Evolutionary conservation across 345 rosid genomes (phyloP).

Genomic region (Diplotaxis tenuifolia): DNA sequence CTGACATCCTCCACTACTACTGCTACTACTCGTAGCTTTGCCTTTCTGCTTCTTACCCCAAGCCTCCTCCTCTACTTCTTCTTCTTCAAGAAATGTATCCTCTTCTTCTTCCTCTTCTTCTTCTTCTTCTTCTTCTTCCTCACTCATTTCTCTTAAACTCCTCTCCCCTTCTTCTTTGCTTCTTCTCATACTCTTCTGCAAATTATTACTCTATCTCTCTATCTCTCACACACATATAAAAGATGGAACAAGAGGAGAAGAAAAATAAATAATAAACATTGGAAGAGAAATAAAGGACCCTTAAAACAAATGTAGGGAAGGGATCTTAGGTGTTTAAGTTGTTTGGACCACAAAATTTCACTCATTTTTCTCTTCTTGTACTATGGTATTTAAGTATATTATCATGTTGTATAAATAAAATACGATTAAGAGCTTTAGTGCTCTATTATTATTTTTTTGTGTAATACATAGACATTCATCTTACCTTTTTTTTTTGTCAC

Average conservation of each 20-base stretch:
- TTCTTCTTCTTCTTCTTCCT: conserved; percentile 49
- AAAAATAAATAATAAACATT: conserved; percentile 13
- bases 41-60: conserved; percentile 51
- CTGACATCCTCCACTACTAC: conserved; percentile 48
- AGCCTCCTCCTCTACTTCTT: conserved; percentile 38
- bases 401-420: background rate
- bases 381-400: background rate
- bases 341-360: conserved; percentile 35
- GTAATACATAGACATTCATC: background rate
- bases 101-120: conserved; percentile 13
- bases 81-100: conserved; percentile 24
- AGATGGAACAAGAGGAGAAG: conserved; percentile 23
- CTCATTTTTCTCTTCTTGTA: conserved; percentile 1
- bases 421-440: conserved; percentile 4
- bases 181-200: conserved; percentile 45
- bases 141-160: conserved; percentile 53
- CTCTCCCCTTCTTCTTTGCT: conserved; percentile 65
- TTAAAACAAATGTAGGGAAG: conserved; percentile 28
- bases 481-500: too few species aligned
- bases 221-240: conserved; percentile 22
- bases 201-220: conserved; percentile 11
- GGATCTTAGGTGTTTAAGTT: conserved; percentile 29
- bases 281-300: conserved; percentile 24
- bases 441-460: background rate
- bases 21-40: conserved; percentile 31